Conservation (phyloP, 1,284 basidiomycete genomes). For the Ganoderma meredithae region DNA sequence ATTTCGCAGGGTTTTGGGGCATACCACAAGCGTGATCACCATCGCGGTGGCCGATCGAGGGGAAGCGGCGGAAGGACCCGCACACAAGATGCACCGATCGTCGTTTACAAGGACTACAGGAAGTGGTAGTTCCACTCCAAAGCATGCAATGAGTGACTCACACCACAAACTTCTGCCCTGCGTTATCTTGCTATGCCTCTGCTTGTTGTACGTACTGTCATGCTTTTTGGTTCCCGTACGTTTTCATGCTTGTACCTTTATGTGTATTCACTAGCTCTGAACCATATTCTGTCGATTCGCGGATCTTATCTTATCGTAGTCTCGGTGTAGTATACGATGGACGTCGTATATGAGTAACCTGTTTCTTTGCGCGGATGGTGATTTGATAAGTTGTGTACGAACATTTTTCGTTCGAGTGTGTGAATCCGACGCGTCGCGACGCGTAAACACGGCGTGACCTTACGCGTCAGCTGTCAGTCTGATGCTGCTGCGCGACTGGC, state of each 20-base stretch:
- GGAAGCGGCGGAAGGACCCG: slow-evolving; percentile 13
- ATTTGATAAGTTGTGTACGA: neutral
- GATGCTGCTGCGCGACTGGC: neutral
- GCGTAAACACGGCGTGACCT: slow-evolving; percentile 20
- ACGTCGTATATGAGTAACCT: neutral
- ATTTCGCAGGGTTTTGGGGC: slow-evolving; percentile 27
- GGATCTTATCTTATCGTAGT: neutral
- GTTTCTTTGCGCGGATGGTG: neutral
- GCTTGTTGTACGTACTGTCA: neutral
- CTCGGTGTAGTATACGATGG: neutral
- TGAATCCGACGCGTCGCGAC: slow-evolving; percentile 6
- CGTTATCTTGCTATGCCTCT: neutral
- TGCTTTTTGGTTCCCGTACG: neutral
- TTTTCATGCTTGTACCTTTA: slow-evolving; percentile 1
- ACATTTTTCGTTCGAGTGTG: neutral
- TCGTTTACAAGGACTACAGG: slow-evolving; percentile 37
- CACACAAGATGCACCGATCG: slow-evolving; percentile 14
- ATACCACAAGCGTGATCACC: slow-evolving; percentile 18
- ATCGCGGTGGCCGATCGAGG: slow-evolving; percentile 1
- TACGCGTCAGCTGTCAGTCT: slow-evolving; percentile 25
- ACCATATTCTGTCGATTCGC: neutral
- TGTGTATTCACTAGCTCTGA: neutral
- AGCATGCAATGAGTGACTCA: neutral
- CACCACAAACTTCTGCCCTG: neutral
- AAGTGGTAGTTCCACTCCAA: slow-evolving; percentile 30